Percentiles rank a stretch among this genome's conserved stretches.
phyloP scores from a whole-genome alignment of 2,329 filamentous ascomycete genomes.

The Helicocarpus griseus region DNA sequence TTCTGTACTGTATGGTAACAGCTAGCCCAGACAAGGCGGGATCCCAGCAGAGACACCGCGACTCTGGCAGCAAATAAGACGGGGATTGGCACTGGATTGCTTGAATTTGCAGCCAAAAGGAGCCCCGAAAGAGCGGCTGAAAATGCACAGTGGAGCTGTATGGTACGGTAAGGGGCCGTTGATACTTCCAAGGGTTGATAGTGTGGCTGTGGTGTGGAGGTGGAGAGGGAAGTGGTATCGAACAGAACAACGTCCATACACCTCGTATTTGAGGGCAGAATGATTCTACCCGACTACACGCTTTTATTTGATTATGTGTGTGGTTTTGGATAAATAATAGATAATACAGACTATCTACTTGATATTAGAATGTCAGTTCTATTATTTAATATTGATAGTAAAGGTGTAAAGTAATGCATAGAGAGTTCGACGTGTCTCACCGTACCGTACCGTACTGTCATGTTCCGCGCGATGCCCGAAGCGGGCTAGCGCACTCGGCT shows the following conservation, averaged over 20 bases:
- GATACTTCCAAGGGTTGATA: background rate
- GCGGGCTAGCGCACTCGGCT: constrained; percentile 16
- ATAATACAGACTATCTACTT: no score
- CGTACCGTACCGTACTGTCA: no score
- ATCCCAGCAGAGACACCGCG: background rate
- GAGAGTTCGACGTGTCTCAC: no score
- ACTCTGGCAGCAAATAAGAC: background rate
- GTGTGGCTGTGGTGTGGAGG: background rate
- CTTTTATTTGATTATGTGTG: no score
- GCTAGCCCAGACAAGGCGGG: background rate
- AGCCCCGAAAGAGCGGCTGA: background rate
- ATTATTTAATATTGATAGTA: no score
- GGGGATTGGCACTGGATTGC: background rate
- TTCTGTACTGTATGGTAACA: background rate
- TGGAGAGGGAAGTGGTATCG: background rate
- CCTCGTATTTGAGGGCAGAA: no score
- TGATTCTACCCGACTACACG: no score
- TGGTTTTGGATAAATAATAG: no score
- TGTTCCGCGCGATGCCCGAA: no score
- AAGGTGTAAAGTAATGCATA: no score
- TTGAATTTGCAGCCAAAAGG: no score
- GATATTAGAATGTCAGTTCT: no score
- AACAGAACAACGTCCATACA: background rate
- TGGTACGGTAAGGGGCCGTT: background rate
- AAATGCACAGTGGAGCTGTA: background rate